Conservation (phyloP, 169 alveolate species). For the Babesia sp. region DNA sequence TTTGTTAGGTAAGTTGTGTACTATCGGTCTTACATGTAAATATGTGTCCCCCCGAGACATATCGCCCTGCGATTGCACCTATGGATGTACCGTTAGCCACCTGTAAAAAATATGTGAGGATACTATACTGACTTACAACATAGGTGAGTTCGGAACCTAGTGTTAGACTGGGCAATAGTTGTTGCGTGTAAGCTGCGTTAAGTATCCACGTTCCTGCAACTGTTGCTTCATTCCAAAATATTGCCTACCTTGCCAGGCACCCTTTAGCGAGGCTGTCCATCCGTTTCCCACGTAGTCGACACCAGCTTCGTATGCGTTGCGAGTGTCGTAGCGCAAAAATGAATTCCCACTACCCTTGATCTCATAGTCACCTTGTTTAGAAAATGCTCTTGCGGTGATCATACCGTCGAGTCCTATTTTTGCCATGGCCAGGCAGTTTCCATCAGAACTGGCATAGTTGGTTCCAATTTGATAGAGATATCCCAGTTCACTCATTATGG, state of each 20-base stretch:
- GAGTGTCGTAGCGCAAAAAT: slow-evolving; percentile 76
- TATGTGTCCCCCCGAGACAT: slow-evolving; percentile 76
- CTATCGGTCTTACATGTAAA: slow-evolving; percentile 28
- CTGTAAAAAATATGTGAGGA: not conserved
- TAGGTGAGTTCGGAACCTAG: slow-evolving; percentile 89
- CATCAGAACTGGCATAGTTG: slow-evolving; percentile 81
- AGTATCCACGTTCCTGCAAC: slow-evolving; percentile 82
- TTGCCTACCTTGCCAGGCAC: slow-evolving; percentile 82
- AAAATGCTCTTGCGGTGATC: slow-evolving; percentile 75
- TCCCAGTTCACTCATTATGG: slow-evolving; percentile 79
- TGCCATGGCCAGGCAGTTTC: slow-evolving; percentile 78
- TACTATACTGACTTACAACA: slow-evolving; percentile 45
- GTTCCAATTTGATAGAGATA: slow-evolving; percentile 88
- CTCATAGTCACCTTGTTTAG: slow-evolving; percentile 72
- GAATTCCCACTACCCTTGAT: slow-evolving; percentile 81
- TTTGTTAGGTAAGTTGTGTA: not conserved
- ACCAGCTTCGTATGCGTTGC: slow-evolving; percentile 84
- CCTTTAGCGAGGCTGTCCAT: slow-evolving; percentile 81
- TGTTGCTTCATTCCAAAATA: not conserved
- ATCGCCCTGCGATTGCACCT: slow-evolving; percentile 85
- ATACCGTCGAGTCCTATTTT: slow-evolving; percentile 84
- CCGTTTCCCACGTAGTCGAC: slow-evolving; percentile 80
- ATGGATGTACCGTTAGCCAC: slow-evolving; percentile 87
- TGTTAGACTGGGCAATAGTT: slow-evolving; percentile 78
- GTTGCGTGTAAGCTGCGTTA: slow-evolving; percentile 84